Evolutionary conservation across 2,329 filamentous ascomycete genomes (phyloP).

Genomic region (Aspergillaceae sp.): DNA sequence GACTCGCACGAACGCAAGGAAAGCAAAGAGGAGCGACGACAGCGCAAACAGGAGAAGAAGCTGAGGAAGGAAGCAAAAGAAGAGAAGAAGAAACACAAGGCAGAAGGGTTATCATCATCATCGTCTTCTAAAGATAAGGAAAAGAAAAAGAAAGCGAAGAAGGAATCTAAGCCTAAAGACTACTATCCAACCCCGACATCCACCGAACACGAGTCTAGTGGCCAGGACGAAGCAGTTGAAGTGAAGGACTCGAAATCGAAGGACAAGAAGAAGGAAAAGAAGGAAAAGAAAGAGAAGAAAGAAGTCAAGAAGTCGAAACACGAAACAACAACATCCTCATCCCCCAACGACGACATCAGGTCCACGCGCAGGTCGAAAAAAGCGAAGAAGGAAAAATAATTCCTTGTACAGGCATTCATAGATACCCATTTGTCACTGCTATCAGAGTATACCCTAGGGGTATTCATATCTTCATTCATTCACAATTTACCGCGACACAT

Average conservation of each 20-base stretch:
- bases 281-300: constrained; percentile 15
- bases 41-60: constrained; percentile 18
- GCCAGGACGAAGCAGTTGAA: constrained; percentile 24
- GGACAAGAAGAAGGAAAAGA: constrained; percentile 20
- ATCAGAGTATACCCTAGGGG: not conserved
- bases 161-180: constrained; percentile 12
- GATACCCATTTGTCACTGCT: constrained; percentile 27
- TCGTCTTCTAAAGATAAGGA: constrained; percentile 7
- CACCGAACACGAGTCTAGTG: constrained; percentile 13
- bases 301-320: constrained; percentile 15
- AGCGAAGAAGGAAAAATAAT: constrained; percentile 30
- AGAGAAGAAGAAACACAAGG: constrained; percentile 3
- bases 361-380: constrained; percentile 42
- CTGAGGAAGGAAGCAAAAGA: constrained; percentile 19
- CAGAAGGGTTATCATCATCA: too few relatives aligned
- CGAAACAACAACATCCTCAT: constrained; percentile 18
- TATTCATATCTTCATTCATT: too few relatives aligned
- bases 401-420: constrained; percentile 4
- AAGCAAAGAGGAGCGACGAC: constrained; percentile 15
- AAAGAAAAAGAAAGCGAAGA: constrained; percentile 13
- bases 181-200: constrained; percentile 27
- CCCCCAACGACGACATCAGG: constrained; percentile 6
- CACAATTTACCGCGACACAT: constrained; percentile 9
- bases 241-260: constrained; percentile 19
- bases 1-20: constrained; percentile 12